Evolutionary conservation across 345 rosid species (phyloP), one percentile per base, ranked within the genome.

Genomic region (Chamaenerion angustifolium): DNA sequence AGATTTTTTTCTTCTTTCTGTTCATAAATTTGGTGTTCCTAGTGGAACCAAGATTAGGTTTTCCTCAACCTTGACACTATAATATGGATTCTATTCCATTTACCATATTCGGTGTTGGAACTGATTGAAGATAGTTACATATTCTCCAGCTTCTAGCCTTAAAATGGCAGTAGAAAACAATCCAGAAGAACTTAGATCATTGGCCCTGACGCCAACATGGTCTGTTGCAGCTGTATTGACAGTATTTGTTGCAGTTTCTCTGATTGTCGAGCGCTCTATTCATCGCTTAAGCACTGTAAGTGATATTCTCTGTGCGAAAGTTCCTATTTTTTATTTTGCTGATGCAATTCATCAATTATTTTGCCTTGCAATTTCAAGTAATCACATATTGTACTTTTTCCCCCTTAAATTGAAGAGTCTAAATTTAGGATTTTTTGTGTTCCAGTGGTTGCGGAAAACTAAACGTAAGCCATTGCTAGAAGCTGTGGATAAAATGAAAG

Each of bases 401-500:
- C 5, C 5, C 5, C 27, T 23, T 23, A 23, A 23, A 23, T 23
- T 23, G 27, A 23, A 23, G 27, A 23, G 27, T 23, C 5, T 23
- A 23, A 23, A 23, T 2, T 23, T 23, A 2, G 40, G 45, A 46
- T 3, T 31, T 62, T 44, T 63, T 64, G 51, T 65, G 59, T 50
- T 58, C 44, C 60, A 90, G 98, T 85, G 95, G 94, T 61, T 90
- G 67, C 62, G 76, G 62, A 79, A 76, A 67, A 85, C 86, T 45
- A 73, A 86, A 55, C 70, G 88, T 55, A 85, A 86, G 63, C 88
- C 92, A 51, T 54, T 90, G 77, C 68, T 77, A 53, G 84, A 86
- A 25, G 92, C 98, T 0, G 59, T 90, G 61, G 98, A 86, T 67
- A 90, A 86, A 65, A 90, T 90, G 98, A 90, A 90, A 76, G 83